These are phyloP conservation scores for Wickerhamiella siamensis DNA, from an alignment of 805 yeast genomes.

Conservation along the genomic window DNA sequence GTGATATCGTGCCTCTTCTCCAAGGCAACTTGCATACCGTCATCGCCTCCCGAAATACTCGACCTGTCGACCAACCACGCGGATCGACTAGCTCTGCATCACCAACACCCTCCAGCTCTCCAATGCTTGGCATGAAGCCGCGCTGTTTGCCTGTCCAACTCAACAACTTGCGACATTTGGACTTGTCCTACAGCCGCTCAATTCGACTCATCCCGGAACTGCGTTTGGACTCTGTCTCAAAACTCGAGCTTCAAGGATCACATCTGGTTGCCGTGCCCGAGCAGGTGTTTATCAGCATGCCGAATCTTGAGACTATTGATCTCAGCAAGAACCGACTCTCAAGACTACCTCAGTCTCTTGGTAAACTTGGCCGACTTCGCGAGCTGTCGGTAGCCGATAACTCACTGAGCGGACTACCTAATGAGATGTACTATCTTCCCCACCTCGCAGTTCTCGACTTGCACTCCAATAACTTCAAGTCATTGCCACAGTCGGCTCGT, in stretches of 20 bases:
- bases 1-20: conserved; percentile 20
- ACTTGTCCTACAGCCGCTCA: conserved; percentile 27
- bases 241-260: conserved; percentile 67
- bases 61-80: background rate
- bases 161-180: conserved; percentile 29
- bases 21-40: conserved; percentile 17
- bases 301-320: conserved; percentile 55
- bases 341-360: conserved; percentile 55
- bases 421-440: conserved; percentile 43
- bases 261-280: conserved; percentile 62
- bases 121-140: background rate
- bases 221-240: conserved; percentile 27
- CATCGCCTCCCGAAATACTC: conserved; percentile 17
- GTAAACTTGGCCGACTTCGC: conserved; percentile 41
- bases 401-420: conserved; percentile 58
- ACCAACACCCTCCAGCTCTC: background rate
- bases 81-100: background rate
- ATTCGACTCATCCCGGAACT: background rate
- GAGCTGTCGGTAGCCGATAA: conserved; percentile 61
- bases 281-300: conserved; percentile 44
- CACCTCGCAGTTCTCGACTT: conserved; percentile 56
- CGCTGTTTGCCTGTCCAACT: background rate
- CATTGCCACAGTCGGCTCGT: conserved; percentile 56
- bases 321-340: conserved; percentile 75
- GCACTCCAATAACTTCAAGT: conserved; percentile 70